Percentiles rank a stretch among this genome's conserved stretches.
Conservation (phyloP, 345 rosid genomes). For the Hibiscus trionum region DNA sequence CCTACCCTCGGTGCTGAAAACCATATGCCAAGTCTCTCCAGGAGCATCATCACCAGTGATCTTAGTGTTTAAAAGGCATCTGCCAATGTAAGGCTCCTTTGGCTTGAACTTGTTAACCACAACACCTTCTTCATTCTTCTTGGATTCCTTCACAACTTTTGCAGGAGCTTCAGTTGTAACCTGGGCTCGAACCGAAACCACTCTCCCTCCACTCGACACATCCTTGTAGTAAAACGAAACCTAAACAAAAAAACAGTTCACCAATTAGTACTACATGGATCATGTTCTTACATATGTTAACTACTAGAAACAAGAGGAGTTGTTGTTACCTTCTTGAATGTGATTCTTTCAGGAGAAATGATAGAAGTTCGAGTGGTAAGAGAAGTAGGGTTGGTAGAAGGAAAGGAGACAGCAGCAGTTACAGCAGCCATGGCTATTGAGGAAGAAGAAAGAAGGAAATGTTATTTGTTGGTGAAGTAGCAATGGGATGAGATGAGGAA, state of each 20-base stretch:
- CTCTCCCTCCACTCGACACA: constrained; percentile 37
- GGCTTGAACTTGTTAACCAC: constrained; percentile 92
- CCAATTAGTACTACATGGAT: not conserved
- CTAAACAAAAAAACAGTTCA: constrained; percentile 17
- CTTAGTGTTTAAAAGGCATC: constrained; percentile 88
- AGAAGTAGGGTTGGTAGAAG: constrained; percentile 64
- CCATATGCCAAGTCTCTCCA: constrained; percentile 99
- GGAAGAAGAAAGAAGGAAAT: not conserved
- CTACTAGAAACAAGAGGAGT: not conserved
- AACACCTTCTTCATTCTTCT: constrained; percentile 82
- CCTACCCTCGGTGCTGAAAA: constrained; percentile 88
- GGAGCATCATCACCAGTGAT: constrained; percentile 99
- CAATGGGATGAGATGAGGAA: not conserved
- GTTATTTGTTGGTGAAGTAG: not conserved
- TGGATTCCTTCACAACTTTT: constrained; percentile 65
- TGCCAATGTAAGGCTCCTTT: constrained; percentile 73
- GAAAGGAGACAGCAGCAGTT: constrained; percentile 79
- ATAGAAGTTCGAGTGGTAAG: constrained; percentile 47
- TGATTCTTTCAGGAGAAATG: constrained; percentile 57
- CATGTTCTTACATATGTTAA: not conserved
- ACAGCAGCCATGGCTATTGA: constrained; percentile 54
- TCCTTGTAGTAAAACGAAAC: constrained; percentile 43
- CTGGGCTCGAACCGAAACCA: constrained; percentile 68
- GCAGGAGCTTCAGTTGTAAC: constrained; percentile 92
- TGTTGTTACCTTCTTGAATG: constrained; percentile 52